Conservation (phyloP, 768 basidiomycete species). For the Coprinopsis sp. region DNA sequence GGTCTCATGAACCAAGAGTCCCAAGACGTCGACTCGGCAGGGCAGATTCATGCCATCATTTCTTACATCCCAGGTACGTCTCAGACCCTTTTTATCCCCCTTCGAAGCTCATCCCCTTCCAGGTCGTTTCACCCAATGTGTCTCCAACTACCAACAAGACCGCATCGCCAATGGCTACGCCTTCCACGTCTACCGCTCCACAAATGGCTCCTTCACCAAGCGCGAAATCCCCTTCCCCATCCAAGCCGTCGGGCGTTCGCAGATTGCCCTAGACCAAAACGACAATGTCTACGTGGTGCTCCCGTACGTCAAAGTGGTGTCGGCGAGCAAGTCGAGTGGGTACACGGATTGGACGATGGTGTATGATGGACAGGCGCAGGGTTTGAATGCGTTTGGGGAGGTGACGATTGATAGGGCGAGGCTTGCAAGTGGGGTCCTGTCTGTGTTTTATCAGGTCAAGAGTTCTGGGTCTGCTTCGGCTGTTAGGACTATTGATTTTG, state of each 20-base stretch:
- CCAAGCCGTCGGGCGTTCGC: slow-evolving; percentile 40
- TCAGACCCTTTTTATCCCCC: not conserved
- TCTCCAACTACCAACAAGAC: slow-evolving; percentile 35
- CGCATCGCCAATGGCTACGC: slow-evolving; percentile 33
- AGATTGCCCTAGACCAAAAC: slow-evolving; percentile 37
- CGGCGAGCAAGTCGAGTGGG: slow-evolving; percentile 39
- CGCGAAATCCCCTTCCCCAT: slow-evolving; percentile 42
- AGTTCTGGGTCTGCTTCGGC: slow-evolving; percentile 39
- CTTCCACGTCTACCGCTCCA: slow-evolving; percentile 40
- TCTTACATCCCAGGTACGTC: slow-evolving; percentile 42
- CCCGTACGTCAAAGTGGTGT: slow-evolving; percentile 39
- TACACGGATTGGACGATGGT: slow-evolving; percentile 45
- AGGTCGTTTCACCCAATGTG: slow-evolving; percentile 46
- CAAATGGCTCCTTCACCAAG: slow-evolving; percentile 39
- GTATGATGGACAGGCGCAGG: slow-evolving; percentile 35
- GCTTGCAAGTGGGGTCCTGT: slow-evolving; percentile 32
- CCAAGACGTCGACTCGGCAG: slow-evolving; percentile 40
- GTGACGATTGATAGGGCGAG: slow-evolving; percentile 41
- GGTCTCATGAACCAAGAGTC: slow-evolving; percentile 52
- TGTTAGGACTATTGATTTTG: slow-evolving; percentile 38
- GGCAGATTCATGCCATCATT: slow-evolving; percentile 43
- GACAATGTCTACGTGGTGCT: slow-evolving; percentile 44
- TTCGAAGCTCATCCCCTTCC: not conserved
- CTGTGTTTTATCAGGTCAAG: slow-evolving; percentile 38
- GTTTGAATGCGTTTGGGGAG: slow-evolving; percentile 42